Evolutionary conservation across 2,329 filamentous ascomycete species (phyloP), one percentile per base, ranked within the genome.

Genomic region (Ceratocystiopsis brevicomis): DNA sequence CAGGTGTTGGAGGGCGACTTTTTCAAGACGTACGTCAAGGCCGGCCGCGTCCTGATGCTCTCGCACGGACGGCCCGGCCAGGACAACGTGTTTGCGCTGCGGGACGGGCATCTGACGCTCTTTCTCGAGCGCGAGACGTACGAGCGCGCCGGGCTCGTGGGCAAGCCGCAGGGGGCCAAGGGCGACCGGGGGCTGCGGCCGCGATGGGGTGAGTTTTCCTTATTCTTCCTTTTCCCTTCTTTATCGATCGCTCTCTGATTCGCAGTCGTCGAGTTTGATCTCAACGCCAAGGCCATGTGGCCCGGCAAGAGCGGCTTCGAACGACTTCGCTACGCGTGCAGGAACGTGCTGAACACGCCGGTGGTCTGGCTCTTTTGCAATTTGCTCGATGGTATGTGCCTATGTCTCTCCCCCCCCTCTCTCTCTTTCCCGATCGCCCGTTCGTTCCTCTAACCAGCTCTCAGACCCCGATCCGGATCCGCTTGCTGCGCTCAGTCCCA

Each of bases 281-380:
- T 98, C 25, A 72, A 78, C 16, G 65, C 69, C 6, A 71, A 77
- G 1, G 77, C 77, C 0, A 94, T 94, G 83, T 58, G 84, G 9
- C 78, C 77, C 43, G 86, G 86, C 4, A 90, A 85, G 57, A 86
- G 81, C 49, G 80, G 77, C 0, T 94, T 92, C 53, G 78, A 87
- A 48, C 68, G 84, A 39, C 63, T 94, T 14, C 57, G 78, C 8
- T 82, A 82, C 66, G 84, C 85, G 14, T 85, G 78, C 57, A 78
- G 79, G 52, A 83, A 85, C 49, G 83, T 84, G 18, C 65, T 95
- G 18, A 73, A 69, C 40, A 61, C 67, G 38, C 73, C 78, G 1
- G 53, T 78, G 18, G 73, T 73, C 1, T 95, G 88, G 86, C 62
- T 96, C 0, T 87, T 90, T 52, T 78, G 69, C 53, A 79, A 86